Evolutionary conservation across 306 rosid genomes (phyloP), one percentile per base, ranked within the genome.

Genomic region (Vicia sativa): DNA sequence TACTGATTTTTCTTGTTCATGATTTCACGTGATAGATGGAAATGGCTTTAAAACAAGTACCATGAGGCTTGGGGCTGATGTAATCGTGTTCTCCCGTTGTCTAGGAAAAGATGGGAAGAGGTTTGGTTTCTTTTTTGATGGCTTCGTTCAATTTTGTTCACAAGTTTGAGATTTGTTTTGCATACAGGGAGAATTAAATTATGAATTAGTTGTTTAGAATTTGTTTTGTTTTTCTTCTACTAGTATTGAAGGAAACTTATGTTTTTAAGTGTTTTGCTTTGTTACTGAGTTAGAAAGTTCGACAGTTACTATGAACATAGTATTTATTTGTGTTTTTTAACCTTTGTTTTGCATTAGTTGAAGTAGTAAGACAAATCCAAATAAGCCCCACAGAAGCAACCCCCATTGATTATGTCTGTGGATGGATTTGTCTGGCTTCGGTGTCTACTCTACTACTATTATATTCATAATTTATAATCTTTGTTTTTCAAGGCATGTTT

Each of bases 61-160:
- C 43, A 90, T 95, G 99, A 83, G 99, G 72, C 97, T 95, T 44
- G 99, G 99, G 67, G 99, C 97, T 74, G 99, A 95, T 68, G 99
- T 88, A 18, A 88, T 95, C 49, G 96, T 95, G 66, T 95, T 90
- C 86, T 88, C 99, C 42, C 90, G 97, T 25, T 85, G 80, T 71
- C 26, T 35, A 28, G 96, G 96, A 70, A 82, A 74, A 65, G 78
- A 84, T 54, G 90, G 89, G 50, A 82, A 79, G 73, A 85, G 97
- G 99, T 90, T 60, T 75, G 72, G 45, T 75, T 56, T 31, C 9
- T 50, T 79, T 57, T 41, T 37, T 54, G 14, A 9, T 76, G 70
- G 81, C 49, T 63, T 53, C 67, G 28, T 53, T 38, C 26, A 57
- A 41, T 44, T 59, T 79, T 53, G 39, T 70, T 31, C 44, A 39